These are phyloP conservation scores for Carpinus fangiana DNA, from an alignment of 306 rosid genomes.

Conservation along the genomic window DNA sequence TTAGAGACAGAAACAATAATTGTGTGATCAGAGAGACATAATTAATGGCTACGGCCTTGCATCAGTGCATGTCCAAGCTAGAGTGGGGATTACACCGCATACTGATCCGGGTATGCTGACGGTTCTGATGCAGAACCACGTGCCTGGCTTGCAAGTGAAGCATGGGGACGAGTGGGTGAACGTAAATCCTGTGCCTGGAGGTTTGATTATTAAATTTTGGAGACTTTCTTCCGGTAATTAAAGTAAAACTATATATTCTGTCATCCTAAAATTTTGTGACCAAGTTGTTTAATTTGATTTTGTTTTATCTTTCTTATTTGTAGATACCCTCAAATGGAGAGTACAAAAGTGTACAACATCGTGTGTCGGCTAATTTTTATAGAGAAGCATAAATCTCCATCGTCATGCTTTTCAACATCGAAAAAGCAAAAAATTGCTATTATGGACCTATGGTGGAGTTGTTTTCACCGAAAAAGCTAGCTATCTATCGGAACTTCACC, in stretches of 20 bases:
- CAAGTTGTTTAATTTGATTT: no score
- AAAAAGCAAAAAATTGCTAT: constrained; percentile 24
- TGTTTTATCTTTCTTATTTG: not conserved
- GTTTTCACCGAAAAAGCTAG: constrained; percentile 22
- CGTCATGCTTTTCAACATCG: constrained; percentile 24
- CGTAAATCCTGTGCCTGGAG: constrained; percentile 32
- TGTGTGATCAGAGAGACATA: no score
- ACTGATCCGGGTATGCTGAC: constrained; percentile 35
- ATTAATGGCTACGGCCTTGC: no score
- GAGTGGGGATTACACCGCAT: constrained; percentile 21
- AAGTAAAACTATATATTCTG: not conserved
- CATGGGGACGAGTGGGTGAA: constrained; percentile 31
- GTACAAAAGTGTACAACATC: constrained; percentile 38
- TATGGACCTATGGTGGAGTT: constrained; percentile 41
- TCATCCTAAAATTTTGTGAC: no score
- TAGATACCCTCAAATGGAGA: constrained; percentile 38
- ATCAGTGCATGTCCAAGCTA: no score
- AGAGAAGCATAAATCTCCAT: constrained; percentile 34
- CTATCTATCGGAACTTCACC: constrained; percentile 33
- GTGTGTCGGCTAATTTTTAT: constrained; percentile 30
- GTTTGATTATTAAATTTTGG: constrained; percentile 34
- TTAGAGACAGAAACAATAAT: no score
- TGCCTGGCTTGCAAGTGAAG: constrained; percentile 38
- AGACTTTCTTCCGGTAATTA: constrained; percentile 36
- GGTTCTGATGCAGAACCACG: constrained; percentile 31